phyloP scores from a whole-genome alignment of 139 green algal genomes.

The Zygnema cylindricum region DNA sequence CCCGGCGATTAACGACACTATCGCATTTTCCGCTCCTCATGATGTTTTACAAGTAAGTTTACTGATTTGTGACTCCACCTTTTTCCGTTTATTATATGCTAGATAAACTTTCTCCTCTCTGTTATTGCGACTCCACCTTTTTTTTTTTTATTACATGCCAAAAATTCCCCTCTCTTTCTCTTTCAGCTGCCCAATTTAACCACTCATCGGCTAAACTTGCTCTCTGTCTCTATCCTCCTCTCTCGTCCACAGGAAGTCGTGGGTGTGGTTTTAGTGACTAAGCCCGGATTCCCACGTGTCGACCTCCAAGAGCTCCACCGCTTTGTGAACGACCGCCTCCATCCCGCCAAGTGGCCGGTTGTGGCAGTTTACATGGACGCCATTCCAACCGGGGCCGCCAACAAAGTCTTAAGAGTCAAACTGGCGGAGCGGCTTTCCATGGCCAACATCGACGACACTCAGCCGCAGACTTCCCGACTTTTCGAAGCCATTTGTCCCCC shows the following conservation, averaged over 20 bases:
- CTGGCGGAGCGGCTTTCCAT: conserved; percentile 32
- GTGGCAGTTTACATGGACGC: not conserved
- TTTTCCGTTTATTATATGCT: too few relatives aligned
- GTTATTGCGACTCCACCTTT: too few relatives aligned
- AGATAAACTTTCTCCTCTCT: too few relatives aligned
- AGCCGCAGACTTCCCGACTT: not conserved
- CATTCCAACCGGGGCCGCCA: conserved; percentile 29
- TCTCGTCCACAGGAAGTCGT: conserved; percentile 57
- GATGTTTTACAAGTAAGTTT: conserved; percentile 15
- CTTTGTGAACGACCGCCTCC: not conserved
- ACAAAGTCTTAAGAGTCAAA: conserved; percentile 35
- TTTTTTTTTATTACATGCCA: too few relatives aligned
- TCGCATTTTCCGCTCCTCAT: conserved; percentile 59
- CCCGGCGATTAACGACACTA: conserved; percentile 43
- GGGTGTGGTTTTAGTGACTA: conserved; percentile 40
- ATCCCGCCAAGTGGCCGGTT: conserved; percentile 50
- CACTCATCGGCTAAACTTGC: too few relatives aligned
- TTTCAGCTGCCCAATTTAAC: too few relatives aligned
- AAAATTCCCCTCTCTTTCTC: too few relatives aligned
- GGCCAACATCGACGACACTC: conserved; percentile 12
- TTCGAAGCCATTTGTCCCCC: conserved; percentile 19
- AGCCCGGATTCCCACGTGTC: not conserved
- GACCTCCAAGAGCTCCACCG: conserved; percentile 27
- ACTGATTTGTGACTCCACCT: too few relatives aligned
- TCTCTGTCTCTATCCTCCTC: too few relatives aligned